Base-by-base conservation (phyloP, 805 yeast genomes). In the Saturnispora ahearnii region DNA sequence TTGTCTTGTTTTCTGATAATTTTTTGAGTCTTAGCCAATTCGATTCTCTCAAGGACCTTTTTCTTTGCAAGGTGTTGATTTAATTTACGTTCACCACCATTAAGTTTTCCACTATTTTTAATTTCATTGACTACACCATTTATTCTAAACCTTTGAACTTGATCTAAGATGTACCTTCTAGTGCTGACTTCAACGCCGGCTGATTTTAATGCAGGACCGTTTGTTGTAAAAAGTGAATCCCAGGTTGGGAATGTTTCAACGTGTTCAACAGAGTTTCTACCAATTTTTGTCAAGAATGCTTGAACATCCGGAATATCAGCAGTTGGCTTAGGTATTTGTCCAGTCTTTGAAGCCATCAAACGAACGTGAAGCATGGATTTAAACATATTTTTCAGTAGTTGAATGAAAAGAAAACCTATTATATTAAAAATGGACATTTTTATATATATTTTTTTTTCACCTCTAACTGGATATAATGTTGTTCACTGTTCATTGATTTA, bases 71-170 rank as follows among this genome's bases (percentile, higher is more conserved):
- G 68, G 56, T 74, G 75, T 61, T 82, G 84, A 59, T 76, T 79
- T 53, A 83, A 77, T 59, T 80, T 84, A 64, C 96, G 78, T 68
- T 89, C 96, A 61, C 96, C 96, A 26, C 96, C 96, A 68, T 80
- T 72, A 54, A 71, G 66, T 57, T 76, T 77, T 55, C 78, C 72
- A 59, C 81, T 85, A 51, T 69, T 59, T 10, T 28, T 28, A 13
- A 41, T 31, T 18, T 44, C 40, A n/a, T 9, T 9, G 51, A 85
- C 68, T 21, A 57, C 59, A 12, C 45, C 46, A 48, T 82, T 79
- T 53, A 77, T 74, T 58, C 78, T 75, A 59, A 73, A 83, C 58
- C 76, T 78, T 60, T 89, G 82, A 45, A 78, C 73, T 82, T 95
- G 89, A 43, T 75, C 70, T 53, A 88, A 67, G 51, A 90, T 75